phyloP scores from a whole-genome alignment of 169 alveolate species.

The Plasmodium sp. region DNA sequence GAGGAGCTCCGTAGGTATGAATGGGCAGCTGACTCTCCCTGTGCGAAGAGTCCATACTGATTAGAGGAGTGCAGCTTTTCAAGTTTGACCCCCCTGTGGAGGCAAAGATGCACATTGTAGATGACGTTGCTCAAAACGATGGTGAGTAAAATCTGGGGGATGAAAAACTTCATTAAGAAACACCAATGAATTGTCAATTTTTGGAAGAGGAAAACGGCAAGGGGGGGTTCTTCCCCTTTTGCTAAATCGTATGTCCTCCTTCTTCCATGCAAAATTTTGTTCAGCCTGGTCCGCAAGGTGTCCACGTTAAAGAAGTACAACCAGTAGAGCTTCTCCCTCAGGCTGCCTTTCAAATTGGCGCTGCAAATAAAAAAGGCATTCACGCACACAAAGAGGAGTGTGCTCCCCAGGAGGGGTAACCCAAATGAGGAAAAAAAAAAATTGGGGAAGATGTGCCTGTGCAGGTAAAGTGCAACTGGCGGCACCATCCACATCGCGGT shows the following conservation, averaged over 20 bases:
- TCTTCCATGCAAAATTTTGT: slow-evolving; percentile 60
- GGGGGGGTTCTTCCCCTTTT: background rate
- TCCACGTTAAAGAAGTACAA: slow-evolving; percentile 30
- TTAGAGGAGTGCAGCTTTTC: background rate
- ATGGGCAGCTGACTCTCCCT: background rate
- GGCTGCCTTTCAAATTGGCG: background rate
- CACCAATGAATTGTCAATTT: slow-evolving; percentile 47
- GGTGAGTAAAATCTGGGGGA: slow-evolving; percentile 23
- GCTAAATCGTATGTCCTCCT: background rate
- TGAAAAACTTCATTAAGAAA: slow-evolving; percentile 29
- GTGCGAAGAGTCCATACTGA: background rate
- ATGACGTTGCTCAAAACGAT: background rate
- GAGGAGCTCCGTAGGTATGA: background rate
- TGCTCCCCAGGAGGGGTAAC: background rate
- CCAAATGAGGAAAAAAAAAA: background rate
- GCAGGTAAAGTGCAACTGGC: background rate
- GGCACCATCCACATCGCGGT: background rate
- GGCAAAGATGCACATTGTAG: background rate
- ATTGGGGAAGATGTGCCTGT: background rate
- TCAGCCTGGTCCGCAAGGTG: slow-evolving; percentile 10
- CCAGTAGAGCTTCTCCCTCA: slow-evolving; percentile 6
- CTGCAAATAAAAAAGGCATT: background rate
- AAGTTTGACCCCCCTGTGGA: background rate
- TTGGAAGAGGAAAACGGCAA: background rate
- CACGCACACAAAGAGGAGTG: background rate